Percentiles rank a stretch among this genome's conserved stretches.
These are phyloP conservation scores for Nicotiana benthamiana DNA, from an alignment of 257 asterid genomes.

Conservation along the genomic window DNA sequence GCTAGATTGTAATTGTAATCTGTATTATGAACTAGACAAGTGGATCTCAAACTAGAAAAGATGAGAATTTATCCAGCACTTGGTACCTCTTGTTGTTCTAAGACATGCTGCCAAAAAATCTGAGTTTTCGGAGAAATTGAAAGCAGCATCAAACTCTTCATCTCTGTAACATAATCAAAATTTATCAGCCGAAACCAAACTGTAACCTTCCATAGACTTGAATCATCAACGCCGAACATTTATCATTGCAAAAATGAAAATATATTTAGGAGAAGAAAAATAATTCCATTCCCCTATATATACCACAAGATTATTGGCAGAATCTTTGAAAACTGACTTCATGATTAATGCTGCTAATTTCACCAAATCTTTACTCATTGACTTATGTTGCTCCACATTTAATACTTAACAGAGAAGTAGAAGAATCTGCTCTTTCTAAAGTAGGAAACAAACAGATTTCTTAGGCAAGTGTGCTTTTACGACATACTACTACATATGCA, in stretches of 20 bases:
- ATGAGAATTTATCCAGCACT: not conserved
- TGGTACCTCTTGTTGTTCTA: conserved; percentile 39
- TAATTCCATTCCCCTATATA: not conserved
- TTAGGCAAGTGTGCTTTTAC: not conserved
- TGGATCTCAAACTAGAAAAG: not conserved
- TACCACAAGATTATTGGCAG: not conserved
- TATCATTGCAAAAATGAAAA: not conserved
- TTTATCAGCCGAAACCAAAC: not conserved
- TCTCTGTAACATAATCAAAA: conserved; percentile 34
- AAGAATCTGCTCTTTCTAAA: not conserved
- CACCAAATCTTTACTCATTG: not conserved
- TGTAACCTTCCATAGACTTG: not conserved
- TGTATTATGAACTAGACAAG: not conserved
- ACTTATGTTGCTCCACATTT: not conserved
- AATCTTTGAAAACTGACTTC: not conserved
- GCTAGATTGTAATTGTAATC: not conserved
- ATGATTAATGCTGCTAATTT: not conserved
- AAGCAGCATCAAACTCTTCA: conserved; percentile 74
- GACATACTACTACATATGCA: not conserved
- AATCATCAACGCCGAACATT: not conserved
- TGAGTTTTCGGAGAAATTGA: conserved; percentile 62
- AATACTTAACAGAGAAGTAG: not conserved
- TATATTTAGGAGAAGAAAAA: not conserved
- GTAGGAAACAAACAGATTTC: not conserved
- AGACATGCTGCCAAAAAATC: conserved; percentile 52